These are phyloP conservation scores for Arthonia radiata DNA, from an alignment of 495 filamentous ascomycete genomes.

Conservation along the genomic window DNA sequence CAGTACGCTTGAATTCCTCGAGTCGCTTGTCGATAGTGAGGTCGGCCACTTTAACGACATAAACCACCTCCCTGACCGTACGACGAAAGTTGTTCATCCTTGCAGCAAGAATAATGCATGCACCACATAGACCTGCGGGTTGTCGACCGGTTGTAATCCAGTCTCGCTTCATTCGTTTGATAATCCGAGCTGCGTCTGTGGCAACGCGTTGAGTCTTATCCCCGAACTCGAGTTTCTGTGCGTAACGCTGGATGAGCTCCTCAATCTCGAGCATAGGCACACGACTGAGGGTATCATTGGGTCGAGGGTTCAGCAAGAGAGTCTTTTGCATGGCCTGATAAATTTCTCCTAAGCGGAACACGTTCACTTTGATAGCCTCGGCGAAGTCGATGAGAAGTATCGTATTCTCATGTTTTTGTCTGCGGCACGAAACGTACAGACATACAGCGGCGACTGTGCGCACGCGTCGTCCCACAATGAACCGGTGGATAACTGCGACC, in stretches of 20 bases:
- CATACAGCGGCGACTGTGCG: conserved; percentile 63
- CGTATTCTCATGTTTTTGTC: conserved; percentile 29
- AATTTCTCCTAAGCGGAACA: conserved; percentile 67
- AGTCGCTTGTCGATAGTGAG: conserved; percentile 71
- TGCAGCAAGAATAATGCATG: conserved; percentile 77
- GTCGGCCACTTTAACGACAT: conserved; percentile 84
- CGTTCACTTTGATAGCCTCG: conserved; percentile 55
- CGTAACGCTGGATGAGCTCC: conserved; percentile 71
- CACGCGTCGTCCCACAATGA: conserved; percentile 71
- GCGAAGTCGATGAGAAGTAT: conserved; percentile 87
- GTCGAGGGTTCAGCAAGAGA: conserved; percentile 26
- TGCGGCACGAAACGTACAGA: conserved; percentile 67
- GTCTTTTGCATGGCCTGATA: conserved; percentile 54
- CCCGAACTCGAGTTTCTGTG: conserved; percentile 71
- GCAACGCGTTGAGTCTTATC: conserved; percentile 52
- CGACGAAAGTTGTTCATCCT: conserved; percentile 94
- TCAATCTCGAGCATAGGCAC: conserved; percentile 43
- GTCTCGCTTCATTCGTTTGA: conserved; percentile 78
- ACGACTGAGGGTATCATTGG: conserved; percentile 22
- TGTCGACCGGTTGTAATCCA: conserved; percentile 88
- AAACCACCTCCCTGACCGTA: conserved; percentile 77
- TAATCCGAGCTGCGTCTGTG: conserved; percentile 58
- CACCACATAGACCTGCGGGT: conserved; percentile 83
- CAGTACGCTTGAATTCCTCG: conserved; percentile 66
- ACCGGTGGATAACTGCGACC: conserved; percentile 50